These are phyloP conservation scores for Aspergillus eucalypticola DNA, from an alignment of 2,329 filamentous ascomycete species.

Conservation along the genomic window DNA sequence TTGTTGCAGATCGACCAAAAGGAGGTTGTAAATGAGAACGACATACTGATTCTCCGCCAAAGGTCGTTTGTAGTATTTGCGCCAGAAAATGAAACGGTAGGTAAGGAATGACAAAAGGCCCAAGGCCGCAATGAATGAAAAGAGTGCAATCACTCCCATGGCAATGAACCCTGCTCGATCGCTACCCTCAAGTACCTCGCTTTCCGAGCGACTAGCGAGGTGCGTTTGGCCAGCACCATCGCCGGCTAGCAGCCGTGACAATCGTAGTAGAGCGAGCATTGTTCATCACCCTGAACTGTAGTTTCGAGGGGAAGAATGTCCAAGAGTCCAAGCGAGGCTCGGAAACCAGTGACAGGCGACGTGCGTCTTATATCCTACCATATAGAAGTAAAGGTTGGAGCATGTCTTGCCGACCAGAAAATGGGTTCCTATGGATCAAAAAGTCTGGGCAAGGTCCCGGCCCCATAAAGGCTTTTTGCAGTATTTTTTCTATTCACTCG, in stretches of 20 bases:
- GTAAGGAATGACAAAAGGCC: constrained; percentile 49
- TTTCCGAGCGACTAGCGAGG: constrained; percentile 1
- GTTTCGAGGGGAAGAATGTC: background rate
- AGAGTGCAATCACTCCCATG: constrained; percentile 47
- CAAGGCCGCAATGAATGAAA: constrained; percentile 36
- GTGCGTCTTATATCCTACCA: background rate
- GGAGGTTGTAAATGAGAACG: constrained; percentile 54
- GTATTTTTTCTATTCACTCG: background rate
- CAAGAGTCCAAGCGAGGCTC: background rate
- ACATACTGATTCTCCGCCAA: constrained; percentile 56
- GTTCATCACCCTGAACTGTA: constrained; percentile 1
- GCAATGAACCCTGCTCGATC: constrained; percentile 49
- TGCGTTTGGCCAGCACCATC: constrained; percentile 1
- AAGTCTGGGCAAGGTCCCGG: constrained; percentile 1
- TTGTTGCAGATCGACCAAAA: constrained; percentile 54
- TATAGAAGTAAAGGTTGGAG: background rate
- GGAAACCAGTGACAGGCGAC: background rate
- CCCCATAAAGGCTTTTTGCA: constrained; percentile 1
- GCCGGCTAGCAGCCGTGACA: constrained; percentile 3
- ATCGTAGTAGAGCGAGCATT: constrained; percentile 4
- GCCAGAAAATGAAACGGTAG: constrained; percentile 52
- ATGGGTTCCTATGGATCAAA: background rate
- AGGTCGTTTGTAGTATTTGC: constrained; percentile 49
- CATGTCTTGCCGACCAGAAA: background rate
- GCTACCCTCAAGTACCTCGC: constrained; percentile 16